Conservation (phyloP, 2,329 filamentous ascomycete species). For the Reticulascus tulasneorum region DNA sequence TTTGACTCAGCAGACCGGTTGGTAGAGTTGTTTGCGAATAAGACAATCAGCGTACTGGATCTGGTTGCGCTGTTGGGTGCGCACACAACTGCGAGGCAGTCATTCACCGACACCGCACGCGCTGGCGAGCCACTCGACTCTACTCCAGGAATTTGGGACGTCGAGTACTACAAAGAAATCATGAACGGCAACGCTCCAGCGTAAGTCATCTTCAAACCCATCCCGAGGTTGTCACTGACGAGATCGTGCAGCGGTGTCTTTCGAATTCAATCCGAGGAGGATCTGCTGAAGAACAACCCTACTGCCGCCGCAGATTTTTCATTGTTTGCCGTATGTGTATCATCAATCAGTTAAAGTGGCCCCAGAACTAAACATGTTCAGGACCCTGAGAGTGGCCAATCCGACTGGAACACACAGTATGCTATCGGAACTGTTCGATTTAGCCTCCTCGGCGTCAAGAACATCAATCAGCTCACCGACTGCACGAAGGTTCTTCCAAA, state of each 20-base stretch:
- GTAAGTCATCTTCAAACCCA: too few species aligned
- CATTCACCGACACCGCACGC: conserved; percentile 34
- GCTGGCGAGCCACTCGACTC: conserved; percentile 45
- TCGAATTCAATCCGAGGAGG: too few species aligned
- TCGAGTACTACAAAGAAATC: conserved; percentile 43
- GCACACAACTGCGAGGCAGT: conserved; percentile 47
- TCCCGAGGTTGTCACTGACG: too few species aligned
- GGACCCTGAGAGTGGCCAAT: too few species aligned
- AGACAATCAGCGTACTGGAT: conserved; percentile 47
- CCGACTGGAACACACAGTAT: too few species aligned
- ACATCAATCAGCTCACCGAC: conserved; percentile 51
- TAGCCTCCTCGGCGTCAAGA: conserved; percentile 53
- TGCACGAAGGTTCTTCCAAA: conserved; percentile 49
- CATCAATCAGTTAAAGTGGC: too few species aligned
- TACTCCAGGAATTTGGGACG: conserved; percentile 50
- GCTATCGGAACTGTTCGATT: too few species aligned
- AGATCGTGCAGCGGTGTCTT: too few species aligned
- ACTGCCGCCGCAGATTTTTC: too few species aligned
- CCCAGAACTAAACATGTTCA: too few species aligned
- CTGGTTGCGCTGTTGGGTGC: conserved; percentile 52
- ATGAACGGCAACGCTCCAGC: conserved; percentile 23
- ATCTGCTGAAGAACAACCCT: background rate
- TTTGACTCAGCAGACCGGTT: conserved; percentile 39
- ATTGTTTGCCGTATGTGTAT: too few species aligned
- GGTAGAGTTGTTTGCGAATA: conserved; percentile 44